phyloP scores from a whole-genome alignment of 495 filamentous ascomycete species.

The Sphaerosporella brunnea region DNA sequence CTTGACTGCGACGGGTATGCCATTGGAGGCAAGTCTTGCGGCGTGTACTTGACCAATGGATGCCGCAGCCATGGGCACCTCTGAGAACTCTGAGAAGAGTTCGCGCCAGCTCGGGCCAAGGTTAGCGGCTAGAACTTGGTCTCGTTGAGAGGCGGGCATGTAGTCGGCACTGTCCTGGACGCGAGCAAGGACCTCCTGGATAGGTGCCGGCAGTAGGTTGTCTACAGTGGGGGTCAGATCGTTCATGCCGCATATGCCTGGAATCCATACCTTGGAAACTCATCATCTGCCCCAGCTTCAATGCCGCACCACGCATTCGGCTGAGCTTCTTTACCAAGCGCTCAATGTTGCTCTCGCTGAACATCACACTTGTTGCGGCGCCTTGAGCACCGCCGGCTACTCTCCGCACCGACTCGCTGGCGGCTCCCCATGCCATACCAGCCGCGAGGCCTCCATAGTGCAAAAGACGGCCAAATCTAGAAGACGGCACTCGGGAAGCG shows the following conservation, averaged over 20 bases:
- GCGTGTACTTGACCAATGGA: constrained; percentile 94
- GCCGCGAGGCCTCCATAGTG: constrained; percentile 86
- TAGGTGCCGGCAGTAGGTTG: constrained; percentile 78
- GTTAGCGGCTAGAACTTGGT: constrained; percentile 60
- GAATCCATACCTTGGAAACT: constrained; percentile 58
- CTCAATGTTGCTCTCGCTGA: constrained; percentile 79
- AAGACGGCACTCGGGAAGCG: constrained; percentile 80
- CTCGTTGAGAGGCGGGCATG: constrained; percentile 84
- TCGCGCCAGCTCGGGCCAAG: constrained; percentile 75
- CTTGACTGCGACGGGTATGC: constrained; percentile 73
- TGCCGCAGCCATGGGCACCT: constrained; percentile 86
- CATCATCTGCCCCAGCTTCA: constrained; percentile 97
- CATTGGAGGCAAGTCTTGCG: constrained; percentile 58
- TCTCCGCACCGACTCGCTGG: constrained; percentile 64
- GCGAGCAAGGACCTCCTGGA: constrained; percentile 72
- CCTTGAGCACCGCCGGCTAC: constrained; percentile 39
- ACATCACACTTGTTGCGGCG: constrained; percentile 54
- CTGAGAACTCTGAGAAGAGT: constrained; percentile 67
- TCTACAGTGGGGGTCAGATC: constrained; percentile 11
- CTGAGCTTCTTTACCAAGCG: constrained; percentile 80
- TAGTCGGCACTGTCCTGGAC: constrained; percentile 96
- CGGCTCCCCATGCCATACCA: constrained; percentile 89
- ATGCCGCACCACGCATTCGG: constrained; percentile 88
- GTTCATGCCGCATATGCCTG: no score
- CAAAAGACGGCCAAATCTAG: constrained; percentile 71